Percentiles rank a stretch among this genome's conserved stretches.
These are phyloP conservation scores for Paraurostyla sp. DNA, from an alignment of 73 alveolate species.

Conservation along the genomic window DNA sequence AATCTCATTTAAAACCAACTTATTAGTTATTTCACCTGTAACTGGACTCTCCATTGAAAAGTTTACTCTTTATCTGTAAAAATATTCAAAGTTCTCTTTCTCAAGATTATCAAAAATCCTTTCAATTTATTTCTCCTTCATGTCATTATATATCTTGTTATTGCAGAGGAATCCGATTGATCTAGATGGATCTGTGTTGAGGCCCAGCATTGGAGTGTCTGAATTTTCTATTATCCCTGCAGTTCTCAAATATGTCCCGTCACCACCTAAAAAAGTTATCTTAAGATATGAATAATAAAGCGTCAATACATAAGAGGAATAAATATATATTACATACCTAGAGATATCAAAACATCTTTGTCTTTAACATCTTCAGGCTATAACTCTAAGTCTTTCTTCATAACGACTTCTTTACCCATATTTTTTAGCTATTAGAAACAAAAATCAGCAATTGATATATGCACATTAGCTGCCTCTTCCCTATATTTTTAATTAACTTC, in stretches of 20 bases:
- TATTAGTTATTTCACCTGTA: conserved; percentile 20
- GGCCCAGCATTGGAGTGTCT: conserved; percentile 59
- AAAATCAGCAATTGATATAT: conserved; percentile 42
- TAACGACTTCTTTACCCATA: conserved; percentile 55
- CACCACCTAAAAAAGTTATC: conserved; percentile 59
- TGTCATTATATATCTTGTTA: conserved; percentile 27
- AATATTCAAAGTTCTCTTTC: conserved; percentile 53
- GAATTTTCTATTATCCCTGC: conserved; percentile 44
- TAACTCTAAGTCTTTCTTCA: conserved; percentile 50
- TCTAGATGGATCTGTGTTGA: conserved; percentile 66
- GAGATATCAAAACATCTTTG: conserved; percentile 24
- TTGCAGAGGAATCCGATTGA: conserved; percentile 58
- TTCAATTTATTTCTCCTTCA: conserved; percentile 24
- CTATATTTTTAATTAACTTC: neutral
- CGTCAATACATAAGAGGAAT: neutral
- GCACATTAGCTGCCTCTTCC: conserved; percentile 66
- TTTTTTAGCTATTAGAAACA: conserved; percentile 7
- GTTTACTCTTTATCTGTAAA: conserved; percentile 31
- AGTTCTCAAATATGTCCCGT: conserved; percentile 63
- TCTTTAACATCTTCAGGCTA: conserved; percentile 28
- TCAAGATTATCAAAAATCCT: conserved; percentile 45
- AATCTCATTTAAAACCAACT: conserved; percentile 60
- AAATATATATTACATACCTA: conserved; percentile 38
- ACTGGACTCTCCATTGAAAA: conserved; percentile 16
- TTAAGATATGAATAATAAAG: no score